Conservation (phyloP, 73 alveolate species). For the Paramecium primaurelia region DNA sequence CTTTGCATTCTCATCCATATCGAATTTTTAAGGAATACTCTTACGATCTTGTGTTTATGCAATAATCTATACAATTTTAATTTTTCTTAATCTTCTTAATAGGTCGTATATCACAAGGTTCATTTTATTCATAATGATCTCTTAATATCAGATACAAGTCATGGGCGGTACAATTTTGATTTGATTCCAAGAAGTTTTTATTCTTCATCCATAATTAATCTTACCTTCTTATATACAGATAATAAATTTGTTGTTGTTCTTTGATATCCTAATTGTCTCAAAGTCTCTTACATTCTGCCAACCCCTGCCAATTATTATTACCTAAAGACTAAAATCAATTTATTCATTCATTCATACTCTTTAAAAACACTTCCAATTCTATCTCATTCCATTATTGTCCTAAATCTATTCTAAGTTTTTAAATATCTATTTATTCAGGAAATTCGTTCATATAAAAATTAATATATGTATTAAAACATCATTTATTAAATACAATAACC, state of each 20-base stretch:
- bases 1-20: neutral
- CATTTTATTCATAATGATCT: constrained; percentile 39
- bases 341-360: neutral
- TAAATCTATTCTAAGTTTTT: constrained; percentile 11
- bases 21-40: neutral
- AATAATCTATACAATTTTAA: neutral
- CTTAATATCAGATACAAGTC: constrained; percentile 22
- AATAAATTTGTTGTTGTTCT: neutral
- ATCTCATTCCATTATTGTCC: constrained; percentile 27
- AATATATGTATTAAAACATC: constrained; percentile 3
- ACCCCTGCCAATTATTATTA: neutral
- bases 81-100: neutral
- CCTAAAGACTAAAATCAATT: constrained; percentile 1
- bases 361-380: constrained; percentile 25
- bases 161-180: constrained; percentile 47
- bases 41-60: neutral
- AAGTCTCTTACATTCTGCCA: constrained; percentile 12
- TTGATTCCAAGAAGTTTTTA: constrained; percentile 42
- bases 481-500: constrained; percentile 7
- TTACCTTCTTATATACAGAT: constrained; percentile 31
- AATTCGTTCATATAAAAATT: constrained; percentile 5
- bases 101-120: constrained; percentile 8
- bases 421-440: neutral
- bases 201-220: neutral
- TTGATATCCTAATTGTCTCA: constrained; percentile 40